A percentile compares a stretch with the other conserved stretches of the same genome.
Conservation (phyloP, 345 rosid genomes). For the Mallotus nudiflorus region DNA sequence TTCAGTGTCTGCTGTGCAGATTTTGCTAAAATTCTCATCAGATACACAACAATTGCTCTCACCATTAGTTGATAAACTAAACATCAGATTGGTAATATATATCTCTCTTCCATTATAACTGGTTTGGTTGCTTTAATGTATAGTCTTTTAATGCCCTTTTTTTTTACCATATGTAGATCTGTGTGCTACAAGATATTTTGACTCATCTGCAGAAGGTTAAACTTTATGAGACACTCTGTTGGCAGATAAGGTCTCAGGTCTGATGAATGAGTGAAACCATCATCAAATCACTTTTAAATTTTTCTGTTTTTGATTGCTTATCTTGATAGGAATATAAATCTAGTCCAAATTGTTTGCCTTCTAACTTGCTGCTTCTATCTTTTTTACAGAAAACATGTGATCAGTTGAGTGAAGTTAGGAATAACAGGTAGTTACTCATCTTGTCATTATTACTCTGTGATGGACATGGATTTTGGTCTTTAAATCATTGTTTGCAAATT, state of each 20-base stretch:
- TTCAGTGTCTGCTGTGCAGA: conserved; percentile 51
- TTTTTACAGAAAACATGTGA: conserved; percentile 43
- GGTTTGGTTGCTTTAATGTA: neutral
- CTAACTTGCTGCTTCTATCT: conserved; percentile 26
- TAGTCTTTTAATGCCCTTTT: neutral
- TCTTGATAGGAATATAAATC: conserved; percentile 1
- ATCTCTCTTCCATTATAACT: conserved; percentile 9
- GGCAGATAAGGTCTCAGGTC: conserved; percentile 72
- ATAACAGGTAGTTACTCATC: conserved; percentile 49
- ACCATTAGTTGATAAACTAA: conserved; percentile 50
- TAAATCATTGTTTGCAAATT: conserved; percentile 2
- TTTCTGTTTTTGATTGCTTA: conserved; percentile 19
- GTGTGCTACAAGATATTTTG: conserved; percentile 54
- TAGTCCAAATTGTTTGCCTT: conserved; percentile 10
- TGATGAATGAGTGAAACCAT: conserved; percentile 23
- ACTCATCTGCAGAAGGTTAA: conserved; percentile 53
- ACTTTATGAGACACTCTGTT: conserved; percentile 50
- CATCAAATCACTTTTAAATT: neutral
- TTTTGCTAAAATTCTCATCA: conserved; percentile 48
- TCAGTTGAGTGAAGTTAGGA: conserved; percentile 34
- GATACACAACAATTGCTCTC: conserved; percentile 51
- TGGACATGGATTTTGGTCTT: conserved; percentile 13
- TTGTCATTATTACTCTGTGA: conserved; percentile 10
- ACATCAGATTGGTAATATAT: conserved; percentile 48
- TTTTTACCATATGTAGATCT: conserved; percentile 44